These are phyloP conservation scores for Piper longum DNA, from an alignment of 164 flowering plant species.

Conservation along the genomic window DNA sequence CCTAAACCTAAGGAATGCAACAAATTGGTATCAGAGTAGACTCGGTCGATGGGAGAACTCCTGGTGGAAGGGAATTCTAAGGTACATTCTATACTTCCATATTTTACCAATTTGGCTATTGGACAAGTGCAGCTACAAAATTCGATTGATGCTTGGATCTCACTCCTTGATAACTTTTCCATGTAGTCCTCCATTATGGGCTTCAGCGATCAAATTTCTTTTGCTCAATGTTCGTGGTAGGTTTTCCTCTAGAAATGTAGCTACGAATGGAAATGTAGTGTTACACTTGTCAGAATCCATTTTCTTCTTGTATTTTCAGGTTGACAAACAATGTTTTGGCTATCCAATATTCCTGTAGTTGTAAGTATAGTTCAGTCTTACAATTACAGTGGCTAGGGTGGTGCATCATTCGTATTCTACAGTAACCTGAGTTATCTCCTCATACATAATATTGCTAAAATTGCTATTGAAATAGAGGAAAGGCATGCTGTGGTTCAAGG, in stretches of 20 bases:
- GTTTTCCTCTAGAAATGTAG: background rate
- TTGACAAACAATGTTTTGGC: slow-evolving; percentile 55
- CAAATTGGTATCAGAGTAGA: too few species aligned
- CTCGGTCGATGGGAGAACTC: too few species aligned
- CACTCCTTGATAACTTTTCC: background rate
- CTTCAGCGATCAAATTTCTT: slow-evolving; percentile 36
- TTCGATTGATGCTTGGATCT: background rate
- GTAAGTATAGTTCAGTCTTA: slow-evolving; percentile 28
- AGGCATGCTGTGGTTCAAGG: slow-evolving; percentile 93
- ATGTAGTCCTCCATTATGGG: slow-evolving; percentile 71
- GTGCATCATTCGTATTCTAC: background rate
- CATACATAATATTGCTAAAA: slow-evolving; percentile 55
- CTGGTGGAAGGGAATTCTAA: too few species aligned
- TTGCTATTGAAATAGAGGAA: slow-evolving; percentile 87
- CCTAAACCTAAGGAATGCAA: too few species aligned
- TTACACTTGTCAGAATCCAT: background rate
- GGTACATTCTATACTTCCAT: too few species aligned
- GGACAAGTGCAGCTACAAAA: too few species aligned
- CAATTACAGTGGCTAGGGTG: background rate
- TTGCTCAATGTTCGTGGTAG: slow-evolving; percentile 48
- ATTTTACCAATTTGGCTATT: too few species aligned
- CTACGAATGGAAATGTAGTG: background rate
- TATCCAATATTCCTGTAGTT: slow-evolving; percentile 51
- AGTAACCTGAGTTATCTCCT: background rate
- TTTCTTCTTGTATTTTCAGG: slow-evolving; percentile 26